phyloP scores from a whole-genome alignment of 768 basidiomycete species.

The Tylopilus sp. region DNA sequence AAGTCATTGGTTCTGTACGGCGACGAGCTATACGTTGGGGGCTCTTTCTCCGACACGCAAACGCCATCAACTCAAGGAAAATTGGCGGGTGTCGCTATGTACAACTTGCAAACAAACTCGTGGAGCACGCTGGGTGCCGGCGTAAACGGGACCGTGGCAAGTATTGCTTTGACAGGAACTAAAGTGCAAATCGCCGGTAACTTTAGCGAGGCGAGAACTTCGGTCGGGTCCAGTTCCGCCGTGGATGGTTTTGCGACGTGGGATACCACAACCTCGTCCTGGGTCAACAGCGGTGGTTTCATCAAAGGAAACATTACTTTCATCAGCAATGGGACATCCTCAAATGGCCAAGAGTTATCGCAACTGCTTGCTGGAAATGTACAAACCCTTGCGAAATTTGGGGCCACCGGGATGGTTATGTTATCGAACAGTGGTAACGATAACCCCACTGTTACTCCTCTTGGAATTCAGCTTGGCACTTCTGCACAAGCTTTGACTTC shows the following conservation, averaged over 20 bases:
- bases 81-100: constrained; percentile 63
- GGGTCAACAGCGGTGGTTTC: constrained; percentile 77
- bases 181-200: constrained; percentile 70
- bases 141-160: constrained; percentile 70
- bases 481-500: constrained; percentile 32
- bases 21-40: constrained; percentile 79
- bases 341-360: constrained; percentile 33
- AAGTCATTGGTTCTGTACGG: constrained; percentile 60
- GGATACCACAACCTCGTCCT: constrained; percentile 55
- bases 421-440: constrained; percentile 60
- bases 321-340: constrained; percentile 61
- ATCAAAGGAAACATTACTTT: constrained; percentile 68
- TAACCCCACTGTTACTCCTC: constrained; percentile 58
- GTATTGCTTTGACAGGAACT: constrained; percentile 46
- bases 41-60: constrained; percentile 73
- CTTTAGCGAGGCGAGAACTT: constrained; percentile 53
- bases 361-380: constrained; percentile 75
- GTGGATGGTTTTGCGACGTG: constrained; percentile 73
- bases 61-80: constrained; percentile 48
- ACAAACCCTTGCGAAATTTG: constrained; percentile 52
- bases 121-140: constrained; percentile 76
- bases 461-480: constrained; percentile 53
- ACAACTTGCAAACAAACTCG: constrained; percentile 57
- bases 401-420: constrained; percentile 77
- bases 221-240: constrained; percentile 33